A percentile compares a stretch with the other conserved stretches of the same genome.
Conservation (phyloP, 2,329 filamentous ascomycete genomes). For the Ambrosiella beaveri region DNA sequence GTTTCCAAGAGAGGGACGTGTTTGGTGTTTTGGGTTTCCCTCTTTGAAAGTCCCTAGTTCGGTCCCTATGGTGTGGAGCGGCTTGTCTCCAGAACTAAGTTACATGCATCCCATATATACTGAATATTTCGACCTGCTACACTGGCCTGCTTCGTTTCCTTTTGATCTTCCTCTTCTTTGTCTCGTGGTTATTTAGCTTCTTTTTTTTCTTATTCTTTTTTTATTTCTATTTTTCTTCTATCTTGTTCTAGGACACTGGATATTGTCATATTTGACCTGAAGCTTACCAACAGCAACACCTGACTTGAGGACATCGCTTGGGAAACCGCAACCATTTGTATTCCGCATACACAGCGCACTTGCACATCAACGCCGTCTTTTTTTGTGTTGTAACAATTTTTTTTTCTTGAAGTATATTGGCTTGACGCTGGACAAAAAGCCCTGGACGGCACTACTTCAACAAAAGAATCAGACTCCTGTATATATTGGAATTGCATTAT, state of each 20-base stretch:
- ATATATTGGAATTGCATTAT: background rate
- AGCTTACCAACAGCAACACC: background rate
- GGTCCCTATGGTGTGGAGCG: background rate
- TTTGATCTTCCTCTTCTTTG: slow-evolving; percentile 10
- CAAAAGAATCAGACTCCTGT: background rate
- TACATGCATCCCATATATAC: slow-evolving; percentile 4
- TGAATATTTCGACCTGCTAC: slow-evolving; percentile 6
- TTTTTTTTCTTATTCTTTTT: slow-evolving; percentile 5
- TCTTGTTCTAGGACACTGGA: background rate
- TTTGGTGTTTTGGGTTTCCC: background rate
- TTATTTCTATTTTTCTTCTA: background rate
- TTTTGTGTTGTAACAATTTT: background rate
- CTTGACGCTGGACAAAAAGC: slow-evolving; percentile 1
- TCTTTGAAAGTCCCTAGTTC: background rate
- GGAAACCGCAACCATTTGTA: background rate
- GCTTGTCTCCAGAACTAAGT: background rate
- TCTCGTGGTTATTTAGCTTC: slow-evolving; percentile 4
- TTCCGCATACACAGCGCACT: background rate
- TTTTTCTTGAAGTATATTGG: slow-evolving; percentile 1
- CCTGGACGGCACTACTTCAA: background rate
- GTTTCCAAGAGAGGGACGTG: background rate
- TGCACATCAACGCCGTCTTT: background rate
- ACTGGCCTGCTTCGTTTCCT: slow-evolving; percentile 3
- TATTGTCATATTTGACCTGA: background rate
- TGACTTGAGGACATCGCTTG: background rate